Evolutionary conservation across 352 stramenopile species (phyloP).

Genomic region (Phytophthora chlamydospora): DNA sequence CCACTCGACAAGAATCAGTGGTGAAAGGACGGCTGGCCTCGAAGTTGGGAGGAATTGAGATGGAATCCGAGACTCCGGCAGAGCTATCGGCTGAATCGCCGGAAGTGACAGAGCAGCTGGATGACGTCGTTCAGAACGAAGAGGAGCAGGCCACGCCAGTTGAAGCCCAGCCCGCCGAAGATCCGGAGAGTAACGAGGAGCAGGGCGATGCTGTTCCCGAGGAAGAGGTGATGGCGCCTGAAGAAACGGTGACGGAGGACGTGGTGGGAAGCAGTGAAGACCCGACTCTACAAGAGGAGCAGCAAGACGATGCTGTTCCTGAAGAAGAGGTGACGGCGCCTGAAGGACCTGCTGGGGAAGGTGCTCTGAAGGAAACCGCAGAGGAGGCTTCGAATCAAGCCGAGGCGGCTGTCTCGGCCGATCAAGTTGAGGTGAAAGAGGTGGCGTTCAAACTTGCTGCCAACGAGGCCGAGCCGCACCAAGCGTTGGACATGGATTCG

Average conservation of each 20-base stretch:
- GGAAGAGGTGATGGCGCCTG: conserved; percentile 5
- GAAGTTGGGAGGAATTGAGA: conserved; percentile 1
- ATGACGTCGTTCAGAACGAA: conserved; percentile 3
- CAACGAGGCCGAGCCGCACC: conserved; percentile 6
- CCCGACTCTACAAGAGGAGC: background rate
- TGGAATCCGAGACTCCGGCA: conserved; percentile 2
- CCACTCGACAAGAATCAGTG: conserved; percentile 16
- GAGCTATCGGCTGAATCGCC: background rate
- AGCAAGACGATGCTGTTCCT: background rate
- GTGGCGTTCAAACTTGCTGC: background rate
- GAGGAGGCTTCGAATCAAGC: conserved; percentile 6
- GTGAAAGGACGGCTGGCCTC: background rate
- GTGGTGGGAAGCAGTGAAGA: no score
- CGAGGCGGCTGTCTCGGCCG: conserved; percentile 4
- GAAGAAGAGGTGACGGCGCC: conserved; percentile 8
- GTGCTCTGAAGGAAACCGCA: background rate
- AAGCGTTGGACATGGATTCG: conserved; percentile 24
- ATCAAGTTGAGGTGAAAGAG: conserved; percentile 8
- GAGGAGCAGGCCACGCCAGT: background rate
- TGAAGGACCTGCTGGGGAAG: conserved; percentile 1
- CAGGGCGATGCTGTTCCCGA: background rate
- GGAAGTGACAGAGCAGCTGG: conserved; percentile 1
- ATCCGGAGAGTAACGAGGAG: background rate
- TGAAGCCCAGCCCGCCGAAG: background rate
- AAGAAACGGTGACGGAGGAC: background rate